Evolutionary conservation across 1,284 basidiomycete species (phyloP).

Genomic region (Xerocomus minutiporus): DNA sequence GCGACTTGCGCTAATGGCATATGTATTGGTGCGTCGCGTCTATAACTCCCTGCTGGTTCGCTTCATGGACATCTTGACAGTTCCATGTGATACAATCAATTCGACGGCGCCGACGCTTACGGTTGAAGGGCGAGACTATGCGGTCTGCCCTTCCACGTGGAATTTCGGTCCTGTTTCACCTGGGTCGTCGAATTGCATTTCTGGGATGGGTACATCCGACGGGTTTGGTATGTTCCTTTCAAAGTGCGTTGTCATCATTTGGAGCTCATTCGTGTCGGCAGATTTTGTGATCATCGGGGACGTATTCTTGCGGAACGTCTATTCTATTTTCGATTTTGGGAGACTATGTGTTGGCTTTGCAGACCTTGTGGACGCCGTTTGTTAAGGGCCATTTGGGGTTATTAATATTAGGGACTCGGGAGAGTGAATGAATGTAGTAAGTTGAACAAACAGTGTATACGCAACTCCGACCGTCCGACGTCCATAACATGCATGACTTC

Average conservation of each 20-base stretch:
- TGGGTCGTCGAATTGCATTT: constrained; percentile 6
- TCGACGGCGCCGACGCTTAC: constrained; percentile 8
- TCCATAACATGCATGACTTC: too few species aligned
- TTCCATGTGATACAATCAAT: constrained; percentile 19
- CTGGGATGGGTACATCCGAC: constrained; percentile 12
- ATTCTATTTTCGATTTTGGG: constrained; percentile 23
- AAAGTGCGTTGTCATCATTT: not conserved
- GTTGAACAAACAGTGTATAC: too few species aligned
- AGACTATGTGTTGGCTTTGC: constrained; percentile 15
- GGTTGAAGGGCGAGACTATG: constrained; percentile 10
- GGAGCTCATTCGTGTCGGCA: constrained; percentile 8
- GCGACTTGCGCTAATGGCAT: not conserved
- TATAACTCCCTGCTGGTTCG: not conserved
- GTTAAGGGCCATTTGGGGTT: not conserved
- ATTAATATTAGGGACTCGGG: too few species aligned
- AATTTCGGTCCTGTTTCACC: constrained; percentile 10
- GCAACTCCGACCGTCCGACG: not conserved
- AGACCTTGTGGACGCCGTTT: constrained; percentile 5
- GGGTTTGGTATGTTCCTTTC: constrained; percentile 7
- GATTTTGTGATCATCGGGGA: constrained; percentile 23
- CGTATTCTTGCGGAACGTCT: constrained; percentile 22
- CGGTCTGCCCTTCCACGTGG: constrained; percentile 12
- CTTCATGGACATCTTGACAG: constrained; percentile 6
- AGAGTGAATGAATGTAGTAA: not conserved
- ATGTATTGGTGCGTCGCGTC: constrained; percentile 13